Evolutionary conservation across 345 rosid species (phyloP), one percentile per base, ranked within the genome.

Genomic region (Eutrema japonicum): DNA sequence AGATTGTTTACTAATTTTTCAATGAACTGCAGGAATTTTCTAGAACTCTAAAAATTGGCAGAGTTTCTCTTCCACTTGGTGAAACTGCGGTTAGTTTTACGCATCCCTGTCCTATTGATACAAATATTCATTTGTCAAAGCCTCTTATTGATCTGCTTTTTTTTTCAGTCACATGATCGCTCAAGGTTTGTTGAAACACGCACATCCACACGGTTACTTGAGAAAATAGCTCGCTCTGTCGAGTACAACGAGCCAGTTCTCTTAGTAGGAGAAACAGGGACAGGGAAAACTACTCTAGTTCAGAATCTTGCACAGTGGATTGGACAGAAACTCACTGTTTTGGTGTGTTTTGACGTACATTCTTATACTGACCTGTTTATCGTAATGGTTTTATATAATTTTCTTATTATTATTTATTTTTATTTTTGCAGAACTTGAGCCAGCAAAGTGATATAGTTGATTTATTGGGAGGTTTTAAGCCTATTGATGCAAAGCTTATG

Each of bases 251-350:
- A 94, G 82, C 88, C 99, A 76, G 92, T 94, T 80, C 93, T 94
- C 68, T 82, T 94, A 81, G 97, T 94, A 76, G 99, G 99, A 68
- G 99, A 94, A 88, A 94, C 99, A 74, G 99, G 99, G 77, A 92
- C 96, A 2, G 99, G 97, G 75, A 94, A 94, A 87, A 92, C 99
- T 49, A 94, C 99, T 33, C 89, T 94, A 54, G 96, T 94, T 60
- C 99, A 94, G 81, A 87, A 87, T 78, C 75, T 94, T 67, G 96
- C 97, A 41, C 72, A 46, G 53, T 87, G 85, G 89, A 83, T 88
- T 30, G 91, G 97, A 54, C 96, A 89, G 87, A 89, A 77, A 70
- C 93, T 94, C 59, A 89, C 89, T 49, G 96, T 94, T 80, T 75
- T 94, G 97, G 98, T 94, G 80, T 62, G 85, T 77, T 71, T 47